Evolutionary conservation across 768 basidiomycete species (phyloP), one percentile per base, ranked within the genome.

Genomic region (Lactifluus subvellereus): DNA sequence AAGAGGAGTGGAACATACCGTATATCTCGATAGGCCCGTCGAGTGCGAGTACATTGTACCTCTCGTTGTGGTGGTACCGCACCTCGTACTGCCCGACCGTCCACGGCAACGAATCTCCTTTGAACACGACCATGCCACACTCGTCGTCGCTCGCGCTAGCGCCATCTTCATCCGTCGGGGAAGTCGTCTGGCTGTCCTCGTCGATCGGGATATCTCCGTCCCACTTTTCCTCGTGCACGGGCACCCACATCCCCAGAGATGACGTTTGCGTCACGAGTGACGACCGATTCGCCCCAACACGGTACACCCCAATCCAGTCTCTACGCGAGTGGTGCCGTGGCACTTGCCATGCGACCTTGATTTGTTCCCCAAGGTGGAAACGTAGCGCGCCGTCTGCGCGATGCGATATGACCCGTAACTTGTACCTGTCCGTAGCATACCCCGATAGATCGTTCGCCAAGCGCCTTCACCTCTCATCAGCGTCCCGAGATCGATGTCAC

Each of bases 241-340:
- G 94, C 35, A 89, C 80, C 97, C 97, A 99, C 80, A 89, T 85
- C 35, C 96, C 96, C 69, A 89, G 76, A 1, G 91, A 91, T 5
- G 89, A 86, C 4, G 88, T 88, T 62, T 86, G 85, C 7, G 97
- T 99, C 48, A 98, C 85, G 20, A 87, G 77, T 10, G 78, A 84
- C 14, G 87, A 91, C 70, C 86, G 86, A 74, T 95, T 97, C 0
- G 94, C 94, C 35, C 91, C 94, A 56, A 95, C 80, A 72, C 88
- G 81, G 71, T 94, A 94, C 30, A 98, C 83, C 14, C 95, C 97
- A 69, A 99, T 89, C 97, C 97, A 98, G 72, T 99, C 97, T 68
- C 86, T 85, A 13, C 91, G 82, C 13, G 94, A 95, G 71, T 98
- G 96, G 58, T 84, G 82, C 40, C 78, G 75, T 1, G 96, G 95